Conservation (phyloP, 148 eudicot species). For the Rheum nobile region DNA sequence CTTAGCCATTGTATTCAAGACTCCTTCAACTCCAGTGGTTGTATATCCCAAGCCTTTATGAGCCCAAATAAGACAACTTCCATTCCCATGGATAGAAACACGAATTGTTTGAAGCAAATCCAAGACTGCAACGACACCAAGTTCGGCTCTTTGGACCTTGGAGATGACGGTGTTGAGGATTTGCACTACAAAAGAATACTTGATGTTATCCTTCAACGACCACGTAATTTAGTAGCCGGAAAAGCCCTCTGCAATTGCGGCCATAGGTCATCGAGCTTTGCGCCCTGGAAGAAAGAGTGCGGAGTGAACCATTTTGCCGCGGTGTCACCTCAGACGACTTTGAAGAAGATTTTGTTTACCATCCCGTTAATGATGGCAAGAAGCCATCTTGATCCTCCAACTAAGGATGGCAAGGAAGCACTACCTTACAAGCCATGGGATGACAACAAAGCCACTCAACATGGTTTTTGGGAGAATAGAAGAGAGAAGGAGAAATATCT, state of each 20-base stretch:
- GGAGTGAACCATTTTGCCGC: neutral
- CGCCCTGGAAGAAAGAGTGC: slow-evolving; percentile 21
- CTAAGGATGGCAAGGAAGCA: no score
- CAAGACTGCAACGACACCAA: slow-evolving; percentile 21
- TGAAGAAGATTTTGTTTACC: slow-evolving; percentile 21
- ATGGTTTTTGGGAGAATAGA: slow-evolving; percentile 7
- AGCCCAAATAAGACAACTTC: slow-evolving; percentile 3
- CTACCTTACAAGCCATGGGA: slow-evolving; percentile 1
- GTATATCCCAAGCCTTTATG: slow-evolving; percentile 26
- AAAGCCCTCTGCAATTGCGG: neutral
- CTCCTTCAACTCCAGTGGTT: slow-evolving; percentile 25
- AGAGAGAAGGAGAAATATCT: slow-evolving; percentile 25
- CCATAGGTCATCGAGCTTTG: slow-evolving; percentile 24
- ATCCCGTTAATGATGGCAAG: slow-evolving; percentile 21
- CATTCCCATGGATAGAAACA: slow-evolving; percentile 2
- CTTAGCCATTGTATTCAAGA: slow-evolving; percentile 25
- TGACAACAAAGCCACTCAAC: neutral
- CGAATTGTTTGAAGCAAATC: slow-evolving; percentile 12
- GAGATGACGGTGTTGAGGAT: slow-evolving; percentile 17
- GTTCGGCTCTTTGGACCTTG: slow-evolving; percentile 28
- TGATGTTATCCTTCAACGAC: slow-evolving; percentile 14
- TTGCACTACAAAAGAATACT: slow-evolving; percentile 25
- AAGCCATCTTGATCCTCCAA: slow-evolving; percentile 6
- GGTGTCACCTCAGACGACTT: slow-evolving; percentile 16
- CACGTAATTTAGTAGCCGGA: neutral